Base-by-base conservation (phyloP, 2,329 filamentous ascomycete genomes). In the Alternaria gaisen region DNA sequence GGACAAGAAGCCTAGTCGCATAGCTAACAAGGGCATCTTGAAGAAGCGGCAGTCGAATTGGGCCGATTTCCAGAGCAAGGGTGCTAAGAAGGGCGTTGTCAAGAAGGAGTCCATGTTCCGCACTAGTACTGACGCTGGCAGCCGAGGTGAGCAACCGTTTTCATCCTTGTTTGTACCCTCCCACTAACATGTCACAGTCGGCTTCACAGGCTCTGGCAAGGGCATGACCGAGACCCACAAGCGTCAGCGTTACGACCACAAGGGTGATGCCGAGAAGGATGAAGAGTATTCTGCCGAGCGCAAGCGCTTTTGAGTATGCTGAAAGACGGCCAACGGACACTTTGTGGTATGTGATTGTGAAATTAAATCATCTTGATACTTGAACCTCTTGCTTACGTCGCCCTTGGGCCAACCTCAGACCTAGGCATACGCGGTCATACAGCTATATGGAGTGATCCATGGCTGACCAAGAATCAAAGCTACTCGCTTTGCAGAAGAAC, bases 21-120 rank as follows among this genome's bases (percentile, higher is more conserved):
- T 94, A 60, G 97, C 97, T 82, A 94, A 94, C 72, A 95, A 90
- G 63, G 95, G 94, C 78, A 92, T 96, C 76, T 85, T 98, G 24
- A 94, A 98, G 82, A 91, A 89, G 65, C 90, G 91, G 74, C 97
- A 97, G 83, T 91, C 83, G 74, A 97, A 95, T 77, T 99, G 95
- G 95, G 91, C 97, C 77, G 92, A 96, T 66, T 99, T 97, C 79
- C 91, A 89, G 67, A 84, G 86, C 73, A 97, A 96, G 78, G 83
- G 71, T n/a, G 70, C 72, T 60, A 89, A 88, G 74, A 77, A 83
- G 61, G 60, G 60, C 12, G 81, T 83, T n/a, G 94, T 92, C 75
- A 94, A 94, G 82, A 97, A 97, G 81, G 92, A 97, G 50, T 97
- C 93, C 84, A 97, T 97, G 94, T 97, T 97, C 78, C 89, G 94